Conservation (phyloP, 352 stramenopile species). For the Thalassiosira ordinaria region DNA sequence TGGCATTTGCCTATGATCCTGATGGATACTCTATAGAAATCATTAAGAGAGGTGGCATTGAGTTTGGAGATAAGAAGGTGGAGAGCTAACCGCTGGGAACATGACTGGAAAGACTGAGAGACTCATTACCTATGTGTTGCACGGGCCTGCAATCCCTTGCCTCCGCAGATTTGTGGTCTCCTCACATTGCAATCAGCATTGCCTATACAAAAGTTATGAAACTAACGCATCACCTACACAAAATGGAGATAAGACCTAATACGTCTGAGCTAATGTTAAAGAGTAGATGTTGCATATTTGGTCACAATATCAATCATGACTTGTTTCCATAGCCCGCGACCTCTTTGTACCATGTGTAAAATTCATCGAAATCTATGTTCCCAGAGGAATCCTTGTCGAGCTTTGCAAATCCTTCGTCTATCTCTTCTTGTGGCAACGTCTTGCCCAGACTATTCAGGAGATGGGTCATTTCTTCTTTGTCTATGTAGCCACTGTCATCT, state of each 20-base stretch:
- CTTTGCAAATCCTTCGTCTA: constrained; percentile 45
- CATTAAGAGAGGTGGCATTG: constrained; percentile 78
- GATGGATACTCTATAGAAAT: constrained; percentile 89
- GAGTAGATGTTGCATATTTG: no score
- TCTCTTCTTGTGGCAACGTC: constrained; percentile 33
- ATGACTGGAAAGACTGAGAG: no score
- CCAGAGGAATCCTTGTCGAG: constrained; percentile 55
- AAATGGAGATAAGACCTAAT: no score
- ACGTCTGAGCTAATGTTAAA: constrained; percentile 3
- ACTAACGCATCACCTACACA: no score
- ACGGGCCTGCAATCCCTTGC: no score
- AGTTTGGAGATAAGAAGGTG: constrained; percentile 72
- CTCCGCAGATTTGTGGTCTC: no score
- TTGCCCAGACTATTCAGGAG: constrained; percentile 50
- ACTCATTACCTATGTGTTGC: no score
- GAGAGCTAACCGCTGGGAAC: no score
- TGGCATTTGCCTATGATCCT: constrained; percentile 88
- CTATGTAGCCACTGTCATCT: constrained; percentile 50
- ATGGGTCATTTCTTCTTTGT: constrained; percentile 51
- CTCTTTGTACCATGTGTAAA: constrained; percentile 57
- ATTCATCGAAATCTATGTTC: constrained; percentile 63
- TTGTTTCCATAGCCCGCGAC: constrained; percentile 30
- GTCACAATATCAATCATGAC: no score
- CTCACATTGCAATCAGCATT: no score
- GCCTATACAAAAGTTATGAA: no score